Evolutionary conservation across 345 rosid genomes (phyloP), one percentile per base, ranked within the genome.

Genomic region (Citrus cavaleriei): DNA sequence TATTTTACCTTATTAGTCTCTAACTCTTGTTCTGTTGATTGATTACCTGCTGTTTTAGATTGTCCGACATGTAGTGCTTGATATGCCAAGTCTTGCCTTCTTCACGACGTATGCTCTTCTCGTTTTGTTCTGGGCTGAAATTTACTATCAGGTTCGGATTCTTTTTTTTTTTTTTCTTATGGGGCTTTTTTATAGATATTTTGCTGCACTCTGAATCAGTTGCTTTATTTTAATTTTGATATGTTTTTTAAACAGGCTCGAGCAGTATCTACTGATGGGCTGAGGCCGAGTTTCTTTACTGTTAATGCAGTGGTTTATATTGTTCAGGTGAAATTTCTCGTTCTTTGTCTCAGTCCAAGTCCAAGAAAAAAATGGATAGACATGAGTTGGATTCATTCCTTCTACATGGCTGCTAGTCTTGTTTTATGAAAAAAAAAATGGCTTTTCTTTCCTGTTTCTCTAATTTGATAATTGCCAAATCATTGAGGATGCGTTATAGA

Each of bases 41-140:
- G 38, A 18, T 69, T 65, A 34, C 71, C 70, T 32, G 54, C 58
- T 54, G 10, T 42, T 72, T 83, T 83, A 93, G 98, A 89, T 95
- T 82, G 32, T 91, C 78, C 93, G 86, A 88, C 95, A 90, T 78
- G 81, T 95, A 64, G 77, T 93, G 80, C 93, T 95, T 83, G 97
- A 93, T 85, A 21, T 93, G 84, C 98, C 98, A 8, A 92, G 98
- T 76, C 94, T 95, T 79, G 93, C 90, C 65, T 95, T 93, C 89
- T 92, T 93, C 93, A 91, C 98, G 1, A 95, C 98, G 3, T 95
- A 91, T 62, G 93, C 94, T 3, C 98, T 95, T 40, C 60, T 95
- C 76, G 97, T 95, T 72, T 92, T 95, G 82, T 95, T 95, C 81
- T 95, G 98, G 98, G 98, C 98, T 2, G 98, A 95, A 84, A 95